phyloP scores from a whole-genome alignment of 208 protist genomes.

The Lotmaria passim region DNA sequence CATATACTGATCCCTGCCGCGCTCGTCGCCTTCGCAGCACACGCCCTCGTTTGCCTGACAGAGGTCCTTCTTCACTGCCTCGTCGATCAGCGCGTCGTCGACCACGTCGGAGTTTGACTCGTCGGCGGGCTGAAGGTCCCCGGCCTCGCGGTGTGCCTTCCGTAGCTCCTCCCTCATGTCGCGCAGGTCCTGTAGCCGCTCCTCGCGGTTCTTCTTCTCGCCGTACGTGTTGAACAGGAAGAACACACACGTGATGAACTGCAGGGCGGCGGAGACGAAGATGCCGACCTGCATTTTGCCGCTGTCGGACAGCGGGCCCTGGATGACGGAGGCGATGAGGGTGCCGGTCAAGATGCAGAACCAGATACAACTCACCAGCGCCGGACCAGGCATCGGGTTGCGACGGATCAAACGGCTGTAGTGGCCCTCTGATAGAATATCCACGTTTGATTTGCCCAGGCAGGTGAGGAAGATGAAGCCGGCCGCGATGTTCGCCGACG shows the following conservation, averaged over 20 bases:
- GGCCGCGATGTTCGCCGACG: slow-evolving; percentile 29
- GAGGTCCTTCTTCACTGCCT: slow-evolving; percentile 7
- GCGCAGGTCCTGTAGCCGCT: slow-evolving; percentile 35
- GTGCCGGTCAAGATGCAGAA: slow-evolving; percentile 38
- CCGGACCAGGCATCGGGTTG: slow-evolving; percentile 29
- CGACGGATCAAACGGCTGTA: slow-evolving; percentile 54
- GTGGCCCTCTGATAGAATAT: slow-evolving; percentile 59
- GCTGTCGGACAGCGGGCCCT: slow-evolving; percentile 47
- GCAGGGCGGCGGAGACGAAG: slow-evolving; percentile 36
- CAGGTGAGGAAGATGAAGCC: slow-evolving; percentile 46
- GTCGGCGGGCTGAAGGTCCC: not conserved
- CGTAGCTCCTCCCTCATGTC: slow-evolving; percentile 15
- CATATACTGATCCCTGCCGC: not conserved
- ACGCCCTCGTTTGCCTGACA: not conserved
- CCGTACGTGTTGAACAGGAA: slow-evolving; percentile 57
- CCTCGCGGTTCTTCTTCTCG: slow-evolving; percentile 43
- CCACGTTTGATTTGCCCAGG: slow-evolving; percentile 47
- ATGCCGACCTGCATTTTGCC: slow-evolving; percentile 31
- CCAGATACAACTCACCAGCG: slow-evolving; percentile 57
- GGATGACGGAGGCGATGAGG: slow-evolving; percentile 42
- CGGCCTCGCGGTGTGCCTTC: not conserved
- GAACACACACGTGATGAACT: slow-evolving; percentile 35
- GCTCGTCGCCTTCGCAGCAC: not conserved
- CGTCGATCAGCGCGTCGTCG: not conserved
- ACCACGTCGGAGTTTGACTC: not conserved